Conservation (phyloP, 108 stramenopile species). For the Cyclotella cryptica region DNA sequence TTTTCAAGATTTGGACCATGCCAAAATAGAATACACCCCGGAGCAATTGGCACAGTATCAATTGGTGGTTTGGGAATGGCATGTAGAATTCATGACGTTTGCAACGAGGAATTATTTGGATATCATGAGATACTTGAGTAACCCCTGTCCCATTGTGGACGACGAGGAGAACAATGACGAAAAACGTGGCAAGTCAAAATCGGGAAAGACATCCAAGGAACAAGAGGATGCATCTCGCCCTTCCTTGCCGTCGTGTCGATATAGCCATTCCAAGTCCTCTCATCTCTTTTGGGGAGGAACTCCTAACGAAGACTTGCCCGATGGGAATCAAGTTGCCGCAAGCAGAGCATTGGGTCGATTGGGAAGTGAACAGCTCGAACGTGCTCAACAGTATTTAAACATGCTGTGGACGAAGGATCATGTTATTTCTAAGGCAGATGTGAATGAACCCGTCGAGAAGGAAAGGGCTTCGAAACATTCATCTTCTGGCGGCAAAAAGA, state of each 20-base stretch:
- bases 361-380: constrained; percentile 35
- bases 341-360: constrained; percentile 29
- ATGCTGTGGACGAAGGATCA: constrained; percentile 27
- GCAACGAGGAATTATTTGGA: constrained; percentile 32
- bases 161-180: neutral
- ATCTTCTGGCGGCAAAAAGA: no score
- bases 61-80: constrained; percentile 47
- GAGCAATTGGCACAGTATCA: constrained; percentile 28
- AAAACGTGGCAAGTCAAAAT: neutral
- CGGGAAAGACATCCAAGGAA: neutral
- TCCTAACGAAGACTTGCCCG: constrained; percentile 31
- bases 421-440: constrained; percentile 20
- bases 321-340: constrained; percentile 27
- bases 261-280: constrained; percentile 36
- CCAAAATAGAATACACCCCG: constrained; percentile 31
- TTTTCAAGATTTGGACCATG: constrained; percentile 57
- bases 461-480: neutral
- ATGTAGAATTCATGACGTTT: constrained; percentile 43
- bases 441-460: constrained; percentile 1
- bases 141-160: constrained; percentile 20
- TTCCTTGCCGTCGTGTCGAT: constrained; percentile 9
- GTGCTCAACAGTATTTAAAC: constrained; percentile 31
- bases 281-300: constrained; percentile 51
- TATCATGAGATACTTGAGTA: constrained; percentile 41
- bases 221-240: neutral